Conservation (phyloP, 805 yeast genomes). For the Ogataea trehalophila region DNA sequence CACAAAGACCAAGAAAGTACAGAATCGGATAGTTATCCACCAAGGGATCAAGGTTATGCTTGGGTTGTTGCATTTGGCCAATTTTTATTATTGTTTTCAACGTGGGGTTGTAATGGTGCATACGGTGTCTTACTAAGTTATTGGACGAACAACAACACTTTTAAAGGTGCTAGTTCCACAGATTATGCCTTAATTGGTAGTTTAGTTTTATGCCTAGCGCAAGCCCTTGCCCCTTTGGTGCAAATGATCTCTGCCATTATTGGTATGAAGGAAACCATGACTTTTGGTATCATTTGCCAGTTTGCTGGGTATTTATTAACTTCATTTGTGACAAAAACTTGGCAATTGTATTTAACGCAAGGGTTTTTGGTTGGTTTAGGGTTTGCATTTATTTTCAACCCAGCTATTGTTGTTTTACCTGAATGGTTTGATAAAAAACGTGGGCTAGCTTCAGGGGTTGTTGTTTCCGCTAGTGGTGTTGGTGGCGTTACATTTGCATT, state of each 20-base stretch:
- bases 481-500: conserved; percentile 40
- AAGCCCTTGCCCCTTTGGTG: conserved; percentile 20
- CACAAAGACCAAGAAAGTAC: conserved; percentile 2
- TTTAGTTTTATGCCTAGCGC: conserved; percentile 32
- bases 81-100: conserved; percentile 39
- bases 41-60: conserved; percentile 54
- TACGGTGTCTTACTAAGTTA: conserved; percentile 55
- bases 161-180: conserved; percentile 45
- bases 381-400: conserved; percentile 44
- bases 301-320: conserved; percentile 46
- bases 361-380: conserved; percentile 51
- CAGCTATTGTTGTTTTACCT: conserved; percentile 46
- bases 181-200: conserved; percentile 64
- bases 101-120: conserved; percentile 63
- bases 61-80: conserved; percentile 45
- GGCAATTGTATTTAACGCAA: conserved; percentile 50
- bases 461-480: conserved; percentile 38
- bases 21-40: conserved; percentile 27
- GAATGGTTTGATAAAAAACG: conserved; percentile 53
- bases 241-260: conserved; percentile 18
- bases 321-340: conserved; percentile 41
- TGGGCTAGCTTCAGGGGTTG: conserved; percentile 38
- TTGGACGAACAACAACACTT: conserved; percentile 43
- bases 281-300: conserved; percentile 40
- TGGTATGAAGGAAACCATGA: conserved; percentile 20